Evolutionary conservation across 352 stramenopile genomes (phyloP), one percentile per base, ranked within the genome.

Genomic region (Phytophthora ramorum): DNA sequence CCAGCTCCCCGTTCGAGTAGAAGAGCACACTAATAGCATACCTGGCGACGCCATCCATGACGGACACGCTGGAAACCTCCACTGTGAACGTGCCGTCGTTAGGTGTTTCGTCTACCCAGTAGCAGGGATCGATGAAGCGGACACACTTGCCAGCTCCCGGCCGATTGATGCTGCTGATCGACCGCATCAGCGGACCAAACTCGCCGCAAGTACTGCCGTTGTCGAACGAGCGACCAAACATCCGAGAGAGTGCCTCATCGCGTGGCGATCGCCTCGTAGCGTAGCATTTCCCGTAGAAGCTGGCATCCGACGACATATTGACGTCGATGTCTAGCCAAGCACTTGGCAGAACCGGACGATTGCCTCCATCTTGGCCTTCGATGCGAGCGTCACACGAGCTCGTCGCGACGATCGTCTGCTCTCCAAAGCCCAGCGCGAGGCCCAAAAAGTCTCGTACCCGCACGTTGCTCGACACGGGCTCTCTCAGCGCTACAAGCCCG

Each of bases 351-450:
- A 73, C 46, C 7, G 75, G 76, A 2, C 78, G 75, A 58, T 56
- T 66, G 19, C 53, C 58, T 9, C 74, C 49, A 7, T 86, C 72
- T 44, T 81, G 76, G 0, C 74, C 69, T 67, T 95, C 84, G 24
- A 95, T 76, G 9, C 87, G 64, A 40, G 84, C 87, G 51, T 90
- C 83, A 30, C 87, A 95, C 1, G 84, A 93, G 32, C 76, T 92
- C n/a, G 83, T 91, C 4, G 83, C 70, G 2, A 89, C 63, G 30
- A 91, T 73, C 0, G 71, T 75, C 26, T 84, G 69, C 6, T 91
- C 84, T 9, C 73, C 73, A 49, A 79, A 79, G 2, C 73, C 70
- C 17, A 90, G 51, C 0, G 78, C 76, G 1, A 95, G 66, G 28
- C 87, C 76, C 6, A 95, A 53, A 49, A 95, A 95, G 17, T 93